A percentile compares a stretch with the other conserved stretches of the same genome.
Evolutionary conservation across 2,329 filamentous ascomycete genomes (phyloP).

Genomic region (Trichoderma lentiforme): DNA sequence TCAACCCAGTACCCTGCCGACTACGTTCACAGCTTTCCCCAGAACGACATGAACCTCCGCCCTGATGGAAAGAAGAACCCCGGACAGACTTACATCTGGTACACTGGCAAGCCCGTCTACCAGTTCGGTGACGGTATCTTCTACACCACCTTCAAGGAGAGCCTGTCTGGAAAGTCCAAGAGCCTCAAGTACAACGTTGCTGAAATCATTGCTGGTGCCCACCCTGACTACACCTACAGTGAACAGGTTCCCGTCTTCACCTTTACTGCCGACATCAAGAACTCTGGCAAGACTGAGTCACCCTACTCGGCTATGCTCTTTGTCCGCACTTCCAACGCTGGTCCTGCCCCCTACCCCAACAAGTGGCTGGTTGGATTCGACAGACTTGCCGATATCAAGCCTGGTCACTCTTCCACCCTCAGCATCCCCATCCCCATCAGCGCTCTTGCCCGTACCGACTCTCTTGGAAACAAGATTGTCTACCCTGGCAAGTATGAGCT

Average conservation of each 20-base stretch:
- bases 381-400: slow-evolving; percentile 38
- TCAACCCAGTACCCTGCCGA: slow-evolving; percentile 52
- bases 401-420: slow-evolving; percentile 28
- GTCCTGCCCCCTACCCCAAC: slow-evolving; percentile 48
- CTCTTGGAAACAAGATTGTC: slow-evolving; percentile 47
- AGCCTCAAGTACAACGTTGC: slow-evolving; percentile 14
- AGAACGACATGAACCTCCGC: slow-evolving; percentile 54
- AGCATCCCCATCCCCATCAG: slow-evolving; percentile 41
- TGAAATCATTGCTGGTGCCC: background rate
- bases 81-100: slow-evolving; percentile 58
- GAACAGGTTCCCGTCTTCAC: background rate
- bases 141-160: slow-evolving; percentile 50
- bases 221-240: slow-evolving; percentile 14
- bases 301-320: slow-evolving; percentile 54
- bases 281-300: slow-evolving; percentile 44
- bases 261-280: slow-evolving; percentile 40
- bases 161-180: background rate
- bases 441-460: slow-evolving; percentile 47
- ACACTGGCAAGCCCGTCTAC: slow-evolving; percentile 44
- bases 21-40: slow-evolving; percentile 48
- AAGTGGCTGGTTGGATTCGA: slow-evolving; percentile 52
- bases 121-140: slow-evolving; percentile 54
- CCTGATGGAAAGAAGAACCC: slow-evolving; percentile 42
- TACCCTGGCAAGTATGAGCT: slow-evolving; percentile 52
- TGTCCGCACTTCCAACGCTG: slow-evolving; percentile 39